Conservation (phyloP, 192 early-diverging fungal species). For the Cladochytrium replicatum region DNA sequence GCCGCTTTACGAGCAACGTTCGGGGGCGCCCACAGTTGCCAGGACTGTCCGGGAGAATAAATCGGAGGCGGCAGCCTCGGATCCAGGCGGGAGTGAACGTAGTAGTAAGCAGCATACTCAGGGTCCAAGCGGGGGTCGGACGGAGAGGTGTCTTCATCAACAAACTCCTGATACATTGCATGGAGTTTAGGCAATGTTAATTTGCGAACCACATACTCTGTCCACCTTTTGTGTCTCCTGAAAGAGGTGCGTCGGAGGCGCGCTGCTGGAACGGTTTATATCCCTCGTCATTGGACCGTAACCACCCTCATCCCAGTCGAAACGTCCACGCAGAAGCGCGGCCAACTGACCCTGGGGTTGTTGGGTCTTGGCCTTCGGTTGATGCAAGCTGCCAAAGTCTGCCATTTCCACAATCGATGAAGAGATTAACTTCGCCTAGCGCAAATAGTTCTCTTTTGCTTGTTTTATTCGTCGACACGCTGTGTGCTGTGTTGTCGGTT, state of each 20-base stretch:
- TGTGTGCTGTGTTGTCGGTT: no score
- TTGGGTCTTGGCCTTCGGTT: background rate
- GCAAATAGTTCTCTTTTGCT: no score
- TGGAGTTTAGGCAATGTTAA: slow-evolving; percentile 6
- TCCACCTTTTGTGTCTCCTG: slow-evolving; percentile 20
- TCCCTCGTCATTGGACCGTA: slow-evolving; percentile 29
- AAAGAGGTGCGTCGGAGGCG: slow-evolving; percentile 65
- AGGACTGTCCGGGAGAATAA: slow-evolving; percentile 57
- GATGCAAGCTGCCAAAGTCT: no score
- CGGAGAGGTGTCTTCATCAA: slow-evolving; percentile 12
- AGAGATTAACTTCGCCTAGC: no score
- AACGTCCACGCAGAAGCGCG: slow-evolving; percentile 38
- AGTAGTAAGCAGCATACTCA: slow-evolving; percentile 56
- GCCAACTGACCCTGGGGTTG: slow-evolving; percentile 30
- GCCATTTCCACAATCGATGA: no score
- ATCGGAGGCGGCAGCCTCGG: slow-evolving; percentile 45
- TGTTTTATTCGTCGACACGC: no score
- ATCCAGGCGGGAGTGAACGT: slow-evolving; percentile 45
- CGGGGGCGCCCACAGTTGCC: slow-evolving; percentile 53
- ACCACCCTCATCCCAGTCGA: slow-evolving; percentile 33
- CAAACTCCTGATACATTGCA: slow-evolving; percentile 6
- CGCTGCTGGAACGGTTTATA: slow-evolving; percentile 55
- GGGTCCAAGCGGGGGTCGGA: slow-evolving; percentile 50
- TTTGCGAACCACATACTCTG: slow-evolving; percentile 2
- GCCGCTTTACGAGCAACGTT: slow-evolving; percentile 18